These are phyloP conservation scores for Calvatia gigantea DNA, from an alignment of 768 basidiomycete genomes.

Conservation along the genomic window DNA sequence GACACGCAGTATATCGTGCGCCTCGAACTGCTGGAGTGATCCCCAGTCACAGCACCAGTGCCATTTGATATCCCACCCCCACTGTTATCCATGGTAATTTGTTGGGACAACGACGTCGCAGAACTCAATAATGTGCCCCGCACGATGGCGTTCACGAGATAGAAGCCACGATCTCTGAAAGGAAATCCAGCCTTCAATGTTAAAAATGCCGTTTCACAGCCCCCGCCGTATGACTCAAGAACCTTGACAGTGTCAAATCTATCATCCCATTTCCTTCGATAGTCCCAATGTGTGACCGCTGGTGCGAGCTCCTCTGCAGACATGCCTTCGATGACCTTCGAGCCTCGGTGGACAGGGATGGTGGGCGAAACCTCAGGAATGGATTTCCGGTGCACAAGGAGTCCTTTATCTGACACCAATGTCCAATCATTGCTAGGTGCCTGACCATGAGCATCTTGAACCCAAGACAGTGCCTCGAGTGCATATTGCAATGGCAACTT, in stretches of 20 bases:
- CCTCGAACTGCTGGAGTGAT: slow-evolving; percentile 31
- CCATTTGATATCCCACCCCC: slow-evolving; percentile 20
- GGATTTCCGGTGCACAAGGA: slow-evolving; percentile 74
- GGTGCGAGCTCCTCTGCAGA: slow-evolving; percentile 88
- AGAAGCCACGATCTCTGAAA: slow-evolving; percentile 87
- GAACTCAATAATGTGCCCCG: slow-evolving; percentile 36
- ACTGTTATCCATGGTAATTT: slow-evolving; percentile 38
- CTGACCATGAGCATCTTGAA: slow-evolving; percentile 53
- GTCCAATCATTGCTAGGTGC: slow-evolving; percentile 59
- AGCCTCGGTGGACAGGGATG: slow-evolving; percentile 83
- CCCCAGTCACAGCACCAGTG: slow-evolving; percentile 2
- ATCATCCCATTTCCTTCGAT: slow-evolving; percentile 85
- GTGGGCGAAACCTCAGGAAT: slow-evolving; percentile 72
- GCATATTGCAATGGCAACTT: slow-evolving; percentile 78
- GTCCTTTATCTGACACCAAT: slow-evolving; percentile 68
- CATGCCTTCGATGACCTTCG: slow-evolving; percentile 90
- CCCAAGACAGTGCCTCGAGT: slow-evolving; percentile 76
- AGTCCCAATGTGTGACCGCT: slow-evolving; percentile 64
- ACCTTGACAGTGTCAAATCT: slow-evolving; percentile 66
- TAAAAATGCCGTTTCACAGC: slow-evolving; percentile 67
- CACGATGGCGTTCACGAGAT: slow-evolving; percentile 75
- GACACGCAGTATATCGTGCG: slow-evolving; percentile 80
- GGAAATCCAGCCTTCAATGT: slow-evolving; percentile 81
- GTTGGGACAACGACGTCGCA: slow-evolving; percentile 29
- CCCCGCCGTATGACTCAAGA: slow-evolving; percentile 77